A percentile compares a stretch with the other conserved stretches of the same genome.
These are phyloP conservation scores for Primulina huaijiensis DNA, from an alignment of 257 asterid species.

Conservation along the genomic window DNA sequence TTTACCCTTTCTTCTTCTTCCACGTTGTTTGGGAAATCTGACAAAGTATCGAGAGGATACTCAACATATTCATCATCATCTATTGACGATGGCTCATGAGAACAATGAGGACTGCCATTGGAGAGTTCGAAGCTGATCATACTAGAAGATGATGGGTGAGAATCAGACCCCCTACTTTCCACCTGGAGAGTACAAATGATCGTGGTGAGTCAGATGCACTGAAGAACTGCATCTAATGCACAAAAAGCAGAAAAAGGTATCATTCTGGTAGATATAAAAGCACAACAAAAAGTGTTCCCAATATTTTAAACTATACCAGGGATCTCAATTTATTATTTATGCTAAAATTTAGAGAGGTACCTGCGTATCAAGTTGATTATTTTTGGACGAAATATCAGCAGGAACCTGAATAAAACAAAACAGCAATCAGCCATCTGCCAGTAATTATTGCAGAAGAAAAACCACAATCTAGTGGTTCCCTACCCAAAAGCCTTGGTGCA, in stretches of 20 bases:
- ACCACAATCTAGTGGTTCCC: background rate
- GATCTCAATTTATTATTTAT: background rate
- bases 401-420: slow-evolving; percentile 59
- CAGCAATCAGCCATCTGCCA: slow-evolving; percentile 18
- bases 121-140: slow-evolving; percentile 79
- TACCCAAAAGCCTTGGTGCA: background rate
- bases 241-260: background rate
- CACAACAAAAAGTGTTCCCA: background rate
- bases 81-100: slow-evolving; percentile 47
- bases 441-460: slow-evolving; percentile 2
- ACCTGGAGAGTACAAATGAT: slow-evolving; percentile 42
- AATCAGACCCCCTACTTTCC: slow-evolving; percentile 46
- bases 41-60: slow-evolving; percentile 60
- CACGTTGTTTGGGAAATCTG: slow-evolving; percentile 71
- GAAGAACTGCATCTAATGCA: slow-evolving; percentile 15
- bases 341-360: slow-evolving; percentile 31
- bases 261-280: background rate
- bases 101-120: slow-evolving; percentile 46
- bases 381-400: slow-evolving; percentile 61
- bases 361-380: slow-evolving; percentile 51
- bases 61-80: slow-evolving; percentile 83
- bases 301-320: background rate
- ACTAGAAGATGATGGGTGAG: slow-evolving; percentile 63
- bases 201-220: slow-evolving; percentile 15
- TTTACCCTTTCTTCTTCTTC: slow-evolving; percentile 91